phyloP scores from a whole-genome alignment of 2,329 filamentous ascomycete species.

The Botrytis squamosa region DNA sequence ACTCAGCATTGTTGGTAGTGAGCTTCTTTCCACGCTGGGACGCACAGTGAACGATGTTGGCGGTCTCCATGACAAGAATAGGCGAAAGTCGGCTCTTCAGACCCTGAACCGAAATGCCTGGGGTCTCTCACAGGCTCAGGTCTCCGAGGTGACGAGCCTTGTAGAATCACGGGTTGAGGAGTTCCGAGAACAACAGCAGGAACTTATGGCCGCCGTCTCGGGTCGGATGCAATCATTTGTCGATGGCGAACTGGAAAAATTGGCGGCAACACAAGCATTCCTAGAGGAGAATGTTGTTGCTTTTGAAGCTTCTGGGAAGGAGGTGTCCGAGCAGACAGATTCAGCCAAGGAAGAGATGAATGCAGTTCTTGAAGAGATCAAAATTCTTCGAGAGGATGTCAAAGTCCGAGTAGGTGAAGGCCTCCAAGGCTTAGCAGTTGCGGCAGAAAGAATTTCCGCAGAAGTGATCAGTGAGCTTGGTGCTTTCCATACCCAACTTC shows the following conservation, averaged over 20 bases:
- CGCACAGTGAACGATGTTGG: conserved; percentile 78
- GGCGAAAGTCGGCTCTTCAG: conserved; percentile 81
- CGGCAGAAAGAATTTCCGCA: conserved; percentile 83
- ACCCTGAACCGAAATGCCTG: conserved; percentile 75
- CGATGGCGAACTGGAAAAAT: conserved; percentile 66
- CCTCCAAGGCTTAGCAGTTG: conserved; percentile 75
- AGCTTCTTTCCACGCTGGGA: conserved; percentile 75
- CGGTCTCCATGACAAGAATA: conserved; percentile 81
- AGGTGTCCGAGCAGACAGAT: conserved; percentile 66
- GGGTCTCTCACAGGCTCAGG: conserved; percentile 72
- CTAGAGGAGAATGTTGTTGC: conserved; percentile 66
- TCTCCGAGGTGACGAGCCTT: conserved; percentile 71
- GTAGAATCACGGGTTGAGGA: conserved; percentile 73
- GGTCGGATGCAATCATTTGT: conserved; percentile 76
- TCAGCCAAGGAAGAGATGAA: conserved; percentile 84
- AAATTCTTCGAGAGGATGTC: conserved; percentile 81
- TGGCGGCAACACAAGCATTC: conserved; percentile 68
- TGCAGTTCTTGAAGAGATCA: conserved; percentile 86
- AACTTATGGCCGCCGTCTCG: conserved; percentile 66
- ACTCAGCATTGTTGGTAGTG: conserved; percentile 69
- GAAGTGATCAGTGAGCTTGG: conserved; percentile 85
- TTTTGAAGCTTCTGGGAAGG: conserved; percentile 66
- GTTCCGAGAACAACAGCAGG: conserved; percentile 71
- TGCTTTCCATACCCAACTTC: conserved; percentile 78
- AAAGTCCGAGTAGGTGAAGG: conserved; percentile 84